Base-by-base conservation (phyloP, 768 basidiomycete genomes). In the Myochromella boudieri region DNA sequence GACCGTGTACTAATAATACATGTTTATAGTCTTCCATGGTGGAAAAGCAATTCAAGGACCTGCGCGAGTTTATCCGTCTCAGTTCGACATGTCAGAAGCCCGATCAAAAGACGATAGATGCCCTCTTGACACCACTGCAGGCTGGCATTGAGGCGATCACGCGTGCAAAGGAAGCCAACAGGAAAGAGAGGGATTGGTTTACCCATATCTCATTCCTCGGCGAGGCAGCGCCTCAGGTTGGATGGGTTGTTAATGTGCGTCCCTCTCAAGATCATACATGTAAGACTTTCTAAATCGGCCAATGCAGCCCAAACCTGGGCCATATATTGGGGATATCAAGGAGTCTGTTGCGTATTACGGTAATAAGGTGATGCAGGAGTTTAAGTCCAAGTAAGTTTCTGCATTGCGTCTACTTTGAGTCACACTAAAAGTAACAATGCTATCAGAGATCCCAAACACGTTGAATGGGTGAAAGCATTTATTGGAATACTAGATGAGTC, bases 351-450 rank as follows among this genome's bases (percentile, higher is more conserved):
- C 81, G 60, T 99, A 91, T 69, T 98, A 92, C 64, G 85, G 84
- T 1, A 91, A 97, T 66, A 82, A 85, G 48, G 78, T 98, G 37
- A 84, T 93, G 67, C 91, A 93, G 66, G 91, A 95, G 53, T 91
- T 79, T 76, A 98, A 92, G 65, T 90, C 91, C 6, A 91, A 91
- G 95, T 93, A 49, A 47, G 87, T 52, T 28, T 34, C 34, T 15
- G 27, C 33, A n/a, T n/a, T n/a, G n/a, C n/a, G 33, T 39, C 34
- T 42, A 22, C 41, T 42, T 31, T n/a, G n/a, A n/a, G n/a, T n/a
- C n/a, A n/a, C n/a, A n/a, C n/a, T n/a, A n/a, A n/a, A n/a, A n/a
- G n/a, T n/a, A n/a, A n/a, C n/a, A n/a, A n/a, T n/a, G 15, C 34
- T 49, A 29, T 26, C 57, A 97, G 95, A 62, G 88, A 97, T 60